Conservation (phyloP, 1,139 yeast genomes). For the Sugiyamaella castrensis region DNA sequence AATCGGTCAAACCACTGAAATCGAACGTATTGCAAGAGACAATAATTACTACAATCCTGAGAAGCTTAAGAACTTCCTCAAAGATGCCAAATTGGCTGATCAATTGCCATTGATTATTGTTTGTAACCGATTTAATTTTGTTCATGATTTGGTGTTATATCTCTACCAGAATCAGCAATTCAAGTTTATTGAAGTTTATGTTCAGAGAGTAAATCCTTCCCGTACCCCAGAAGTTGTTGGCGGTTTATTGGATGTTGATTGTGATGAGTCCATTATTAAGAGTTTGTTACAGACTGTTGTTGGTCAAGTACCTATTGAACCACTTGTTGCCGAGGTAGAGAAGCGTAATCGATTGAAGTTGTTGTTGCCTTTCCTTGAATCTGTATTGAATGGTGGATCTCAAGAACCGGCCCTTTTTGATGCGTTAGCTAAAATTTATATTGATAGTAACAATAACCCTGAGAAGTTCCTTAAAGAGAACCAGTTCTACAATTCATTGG, state of each 20-base stretch:
- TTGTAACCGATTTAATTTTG: slow-evolving; percentile 87
- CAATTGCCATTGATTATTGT: slow-evolving; percentile 96
- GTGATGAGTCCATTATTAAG: slow-evolving; percentile 88
- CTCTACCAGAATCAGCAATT: slow-evolving; percentile 92
- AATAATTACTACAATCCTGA: slow-evolving; percentile 95
- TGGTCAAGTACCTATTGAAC: slow-evolving; percentile 92
- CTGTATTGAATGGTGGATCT: slow-evolving; percentile 81
- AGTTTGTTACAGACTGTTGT: slow-evolving; percentile 77
- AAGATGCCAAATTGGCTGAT: slow-evolving; percentile 90
- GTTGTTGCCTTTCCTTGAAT: slow-evolving; percentile 87
- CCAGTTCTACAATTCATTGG: slow-evolving; percentile 80
- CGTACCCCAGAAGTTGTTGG: slow-evolving; percentile 97
- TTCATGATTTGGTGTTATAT: slow-evolving; percentile 89
- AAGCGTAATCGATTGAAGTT: slow-evolving; percentile 91
- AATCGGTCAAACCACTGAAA: slow-evolving; percentile 86
- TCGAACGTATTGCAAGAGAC: slow-evolving; percentile 92
- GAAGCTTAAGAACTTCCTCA: slow-evolving; percentile 93
- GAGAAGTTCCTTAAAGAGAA: slow-evolving; percentile 95
- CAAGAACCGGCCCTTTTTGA: slow-evolving; percentile 90
- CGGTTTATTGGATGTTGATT: slow-evolving; percentile 92
- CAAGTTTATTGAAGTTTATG: slow-evolving; percentile 95
- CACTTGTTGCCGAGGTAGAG: slow-evolving; percentile 90
- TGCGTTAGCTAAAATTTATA: slow-evolving; percentile 95
- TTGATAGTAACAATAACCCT: slow-evolving; percentile 95
- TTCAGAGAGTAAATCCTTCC: slow-evolving; percentile 93